Percentiles rank a stretch among this genome's conserved stretches.
phyloP scores from a whole-genome alignment of 1,284 basidiomycete genomes.

The Polyporus tsugae region DNA sequence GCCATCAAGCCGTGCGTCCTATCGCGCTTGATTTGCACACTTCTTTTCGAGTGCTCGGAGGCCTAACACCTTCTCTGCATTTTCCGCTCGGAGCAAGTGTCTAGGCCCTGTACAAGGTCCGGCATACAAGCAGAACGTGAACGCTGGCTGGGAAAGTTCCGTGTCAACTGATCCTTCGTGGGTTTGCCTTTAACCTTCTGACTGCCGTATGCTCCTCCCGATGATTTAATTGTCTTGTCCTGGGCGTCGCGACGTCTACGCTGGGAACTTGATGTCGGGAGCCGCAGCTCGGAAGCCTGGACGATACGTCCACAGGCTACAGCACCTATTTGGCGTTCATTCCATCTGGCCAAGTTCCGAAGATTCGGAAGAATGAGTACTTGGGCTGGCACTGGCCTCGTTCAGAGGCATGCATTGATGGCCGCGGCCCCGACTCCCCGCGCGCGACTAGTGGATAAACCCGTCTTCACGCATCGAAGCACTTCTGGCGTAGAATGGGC shows the following conservation, averaged over 20 bases:
- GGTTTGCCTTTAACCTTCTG: slow-evolving; percentile 34
- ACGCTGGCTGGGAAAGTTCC: slow-evolving; percentile 15
- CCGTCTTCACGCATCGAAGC: neutral
- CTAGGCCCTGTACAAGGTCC: neutral
- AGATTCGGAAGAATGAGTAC: neutral
- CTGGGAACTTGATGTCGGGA: neutral
- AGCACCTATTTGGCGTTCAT: neutral
- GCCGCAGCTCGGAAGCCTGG: neutral
- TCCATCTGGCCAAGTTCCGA: neutral
- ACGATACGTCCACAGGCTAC: neutral
- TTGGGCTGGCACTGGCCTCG: neutral
- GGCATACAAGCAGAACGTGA: neutral
- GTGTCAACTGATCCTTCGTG: slow-evolving; percentile 31
- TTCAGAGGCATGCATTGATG: neutral
- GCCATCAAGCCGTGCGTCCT: no score
- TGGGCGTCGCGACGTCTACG: neutral
- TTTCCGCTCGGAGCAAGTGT: neutral
- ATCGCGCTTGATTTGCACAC: no score
- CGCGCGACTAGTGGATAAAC: neutral
- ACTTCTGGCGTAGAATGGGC: neutral
- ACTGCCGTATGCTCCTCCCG: slow-evolving; percentile 15
- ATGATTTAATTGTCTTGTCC: neutral
- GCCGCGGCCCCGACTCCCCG: neutral
- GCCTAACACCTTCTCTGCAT: neutral
- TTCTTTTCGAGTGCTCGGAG: neutral